Evolutionary conservation across 2,329 filamentous ascomycete species (phyloP), one percentile per base, ranked within the genome.

Genomic region (Penicillium brasilianum): DNA sequence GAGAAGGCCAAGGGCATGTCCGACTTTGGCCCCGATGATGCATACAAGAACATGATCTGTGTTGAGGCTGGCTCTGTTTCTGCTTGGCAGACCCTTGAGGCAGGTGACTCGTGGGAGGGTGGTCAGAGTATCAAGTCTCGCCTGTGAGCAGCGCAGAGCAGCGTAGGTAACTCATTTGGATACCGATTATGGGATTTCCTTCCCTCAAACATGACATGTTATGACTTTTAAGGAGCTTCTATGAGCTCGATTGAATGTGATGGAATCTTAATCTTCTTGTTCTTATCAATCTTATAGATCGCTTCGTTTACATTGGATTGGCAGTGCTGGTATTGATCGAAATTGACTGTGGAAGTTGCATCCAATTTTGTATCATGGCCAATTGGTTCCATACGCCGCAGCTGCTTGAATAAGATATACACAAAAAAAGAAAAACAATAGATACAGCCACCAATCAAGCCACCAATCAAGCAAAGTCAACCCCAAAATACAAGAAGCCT

Each of bases 11-110:
- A 88, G 69, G 84, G 84, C 5, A 96, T 97, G 80, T 88, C 82
- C 55, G 95, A 99, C 77, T 97, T 98, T 75, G 86, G 85, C 60
- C 95, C 95, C 53, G 90, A 96, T 73, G 90, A 93, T 57, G 95
- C 91, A 39, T 98, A 90, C 83, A 92, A 92, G 83, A 87, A 92
- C 61, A 97, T 98, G 92, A 82, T 99, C 46, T 98, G 95, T 74
- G 87, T 98, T 54, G 95, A 99, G 83, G 91, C 94, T 2, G 95
- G 95, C 13, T 85, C 88, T 10, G 94, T 98, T 18, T 84, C 86
- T 67, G 87, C 84, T 6, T 98, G 92, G 91, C 89, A 90, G 79
- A 91, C 88, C 69, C 81, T 98, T 68, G 95, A 98, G 76, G 87
- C 88, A 49, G 92, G 92, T 20, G 87, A 88, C 67, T 84, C 84